Evolutionary conservation across 495 filamentous ascomycete genomes (phyloP).

Genomic region (Neurospora sp.): DNA sequence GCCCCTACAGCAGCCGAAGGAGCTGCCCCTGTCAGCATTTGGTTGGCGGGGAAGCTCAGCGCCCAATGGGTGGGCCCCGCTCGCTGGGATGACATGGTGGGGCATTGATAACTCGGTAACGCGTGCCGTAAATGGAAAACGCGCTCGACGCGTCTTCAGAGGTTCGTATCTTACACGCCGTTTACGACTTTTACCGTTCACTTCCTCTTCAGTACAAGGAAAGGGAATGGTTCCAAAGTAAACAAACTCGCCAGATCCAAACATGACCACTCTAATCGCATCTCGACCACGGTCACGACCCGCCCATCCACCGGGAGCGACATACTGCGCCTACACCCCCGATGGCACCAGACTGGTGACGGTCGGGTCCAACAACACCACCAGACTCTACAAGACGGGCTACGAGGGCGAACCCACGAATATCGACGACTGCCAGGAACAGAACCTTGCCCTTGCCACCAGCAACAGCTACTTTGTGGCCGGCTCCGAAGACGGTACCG

Average conservation of each 20-base stretch:
- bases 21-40: slow-evolving; percentile 4
- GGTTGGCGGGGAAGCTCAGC: slow-evolving; percentile 4
- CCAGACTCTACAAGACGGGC: slow-evolving; percentile 82
- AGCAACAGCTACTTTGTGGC: slow-evolving; percentile 76
- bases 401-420: slow-evolving; percentile 84
- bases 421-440: slow-evolving; percentile 78
- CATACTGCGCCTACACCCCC: slow-evolving; percentile 45
- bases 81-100: slow-evolving; percentile 2
- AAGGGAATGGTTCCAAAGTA: not conserved
- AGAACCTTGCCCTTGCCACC: slow-evolving; percentile 65
- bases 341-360: slow-evolving; percentile 59
- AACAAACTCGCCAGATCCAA: not conserved
- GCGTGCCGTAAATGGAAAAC: slow-evolving; percentile 20
- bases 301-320: slow-evolving; percentile 43
- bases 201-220: not conserved
- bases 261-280: slow-evolving; percentile 40
- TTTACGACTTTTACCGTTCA: not conserved
- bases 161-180: not conserved
- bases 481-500: slow-evolving; percentile 87
- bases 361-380: slow-evolving; percentile 79
- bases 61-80: not conserved
- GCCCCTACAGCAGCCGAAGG: not conserved
- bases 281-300: slow-evolving; percentile 38
- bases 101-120: not conserved
- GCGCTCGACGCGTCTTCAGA: slow-evolving; percentile 23